Evolutionary conservation across 495 filamentous ascomycete species (phyloP).

Genomic region (Penicillium parvum): DNA sequence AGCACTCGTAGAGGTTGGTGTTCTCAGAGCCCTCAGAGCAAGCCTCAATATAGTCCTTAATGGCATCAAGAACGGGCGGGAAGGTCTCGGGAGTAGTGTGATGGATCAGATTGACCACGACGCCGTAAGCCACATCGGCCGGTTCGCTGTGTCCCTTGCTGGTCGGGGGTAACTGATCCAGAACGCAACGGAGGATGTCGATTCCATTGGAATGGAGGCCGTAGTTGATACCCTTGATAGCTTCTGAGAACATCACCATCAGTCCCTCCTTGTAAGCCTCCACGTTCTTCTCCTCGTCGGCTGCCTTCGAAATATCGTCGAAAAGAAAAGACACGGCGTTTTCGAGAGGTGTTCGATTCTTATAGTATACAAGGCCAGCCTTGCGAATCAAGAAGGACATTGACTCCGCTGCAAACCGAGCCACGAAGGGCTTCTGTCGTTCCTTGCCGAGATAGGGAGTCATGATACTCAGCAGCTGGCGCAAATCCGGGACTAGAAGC

Average conservation of each 20-base stretch:
- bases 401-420: slow-evolving; percentile 88
- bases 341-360: slow-evolving; percentile 62
- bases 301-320: slow-evolving; percentile 56
- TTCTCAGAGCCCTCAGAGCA: slow-evolving; percentile 28
- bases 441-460: slow-evolving; percentile 81
- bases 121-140: slow-evolving; percentile 64
- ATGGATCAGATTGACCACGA: slow-evolving; percentile 75
- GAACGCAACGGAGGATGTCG: slow-evolving; percentile 62
- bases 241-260: slow-evolving; percentile 85
- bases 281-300: slow-evolving; percentile 45
- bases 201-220: slow-evolving; percentile 75
- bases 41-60: slow-evolving; percentile 48
- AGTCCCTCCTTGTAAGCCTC: slow-evolving; percentile 72
- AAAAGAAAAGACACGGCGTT: slow-evolving; percentile 64
- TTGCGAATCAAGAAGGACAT: slow-evolving; percentile 92
- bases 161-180: slow-evolving; percentile 47
- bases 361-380: slow-evolving; percentile 67
- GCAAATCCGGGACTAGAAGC: slow-evolving; percentile 76
- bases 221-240: slow-evolving; percentile 75
- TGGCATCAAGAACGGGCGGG: slow-evolving; percentile 52
- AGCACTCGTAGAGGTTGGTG: slow-evolving; percentile 47
- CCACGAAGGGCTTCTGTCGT: slow-evolving; percentile 75
- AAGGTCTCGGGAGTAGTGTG: slow-evolving; percentile 66
- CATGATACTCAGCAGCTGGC: slow-evolving; percentile 77
- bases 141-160: slow-evolving; percentile 43